Conservation (phyloP, 2,329 filamentous ascomycete species). For the Emergomyces pasteurianus region DNA sequence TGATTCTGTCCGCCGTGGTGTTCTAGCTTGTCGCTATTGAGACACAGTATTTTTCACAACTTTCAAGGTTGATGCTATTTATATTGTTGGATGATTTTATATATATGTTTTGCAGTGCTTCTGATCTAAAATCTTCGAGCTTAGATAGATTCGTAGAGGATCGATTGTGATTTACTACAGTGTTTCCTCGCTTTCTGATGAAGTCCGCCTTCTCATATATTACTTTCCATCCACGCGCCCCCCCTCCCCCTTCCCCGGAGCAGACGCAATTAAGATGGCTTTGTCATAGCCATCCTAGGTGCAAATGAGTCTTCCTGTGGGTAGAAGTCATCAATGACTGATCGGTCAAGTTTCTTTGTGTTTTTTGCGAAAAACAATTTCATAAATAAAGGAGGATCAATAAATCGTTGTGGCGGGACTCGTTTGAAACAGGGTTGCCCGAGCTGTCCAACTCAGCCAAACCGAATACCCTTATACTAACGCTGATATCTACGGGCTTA, state of each 20-base stretch:
- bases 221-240: background rate
- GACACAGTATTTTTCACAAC: background rate
- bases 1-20: background rate
- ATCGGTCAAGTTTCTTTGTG: background rate
- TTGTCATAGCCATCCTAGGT: background rate
- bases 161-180: background rate
- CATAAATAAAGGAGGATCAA: background rate
- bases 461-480: background rate
- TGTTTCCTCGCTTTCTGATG: background rate
- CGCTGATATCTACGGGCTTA: background rate
- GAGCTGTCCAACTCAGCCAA: background rate
- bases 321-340: background rate
- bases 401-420: background rate
- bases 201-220: background rate
- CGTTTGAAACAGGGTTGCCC: background rate
- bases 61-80: background rate
- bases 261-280: background rate
- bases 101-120: background rate
- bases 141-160: background rate
- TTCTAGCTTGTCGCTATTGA: background rate
- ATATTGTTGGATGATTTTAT: background rate
- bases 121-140: background rate
- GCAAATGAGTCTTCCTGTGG: background rate
- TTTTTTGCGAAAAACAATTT: background rate
- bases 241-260: too few relatives aligned